A percentile compares a stretch with the other conserved stretches of the same genome.
These are phyloP conservation scores for Phytopythium boreale DNA, from an alignment of 352 stramenopile species.

Conservation along the genomic window DNA sequence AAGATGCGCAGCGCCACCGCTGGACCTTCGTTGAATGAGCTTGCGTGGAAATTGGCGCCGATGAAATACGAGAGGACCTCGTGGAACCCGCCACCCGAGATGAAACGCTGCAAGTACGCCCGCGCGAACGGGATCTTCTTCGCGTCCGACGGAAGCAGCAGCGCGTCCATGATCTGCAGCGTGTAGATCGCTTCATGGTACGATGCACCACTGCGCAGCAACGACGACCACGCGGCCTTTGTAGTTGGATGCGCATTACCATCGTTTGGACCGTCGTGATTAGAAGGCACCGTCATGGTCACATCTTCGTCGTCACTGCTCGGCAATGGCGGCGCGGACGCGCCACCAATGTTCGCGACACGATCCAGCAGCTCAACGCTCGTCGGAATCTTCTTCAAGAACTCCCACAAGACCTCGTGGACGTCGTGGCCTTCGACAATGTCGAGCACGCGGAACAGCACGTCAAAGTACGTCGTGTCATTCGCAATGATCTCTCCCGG, in stretches of 20 bases:
- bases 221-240: constrained; percentile 55
- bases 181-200: constrained; percentile 86
- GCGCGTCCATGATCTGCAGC: constrained; percentile 83
- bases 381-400: constrained; percentile 83
- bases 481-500: constrained; percentile 64
- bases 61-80: constrained; percentile 86
- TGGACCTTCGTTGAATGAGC: constrained; percentile 80
- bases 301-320: constrained; percentile 30
- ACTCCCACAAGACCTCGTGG: constrained; percentile 71
- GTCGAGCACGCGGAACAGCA: constrained; percentile 82
- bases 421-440: constrained; percentile 52
- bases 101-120: constrained; percentile 69
- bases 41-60: constrained; percentile 57
- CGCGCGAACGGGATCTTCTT: constrained; percentile 55
- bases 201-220: constrained; percentile 59
- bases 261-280: constrained; percentile 4
- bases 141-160: constrained; percentile 69
- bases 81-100: constrained; percentile 73
- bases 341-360: constrained; percentile 51
- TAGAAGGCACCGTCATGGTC: constrained; percentile 32
- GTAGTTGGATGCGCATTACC: constrained; percentile 7
- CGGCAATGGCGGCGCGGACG: constrained; percentile 6
- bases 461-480: constrained; percentile 74
- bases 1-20: constrained; percentile 80
- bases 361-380: constrained; percentile 60